Base-by-base conservation (phyloP, 768 basidiomycete genomes). In the Cystofilobasidium macerans region DNA sequence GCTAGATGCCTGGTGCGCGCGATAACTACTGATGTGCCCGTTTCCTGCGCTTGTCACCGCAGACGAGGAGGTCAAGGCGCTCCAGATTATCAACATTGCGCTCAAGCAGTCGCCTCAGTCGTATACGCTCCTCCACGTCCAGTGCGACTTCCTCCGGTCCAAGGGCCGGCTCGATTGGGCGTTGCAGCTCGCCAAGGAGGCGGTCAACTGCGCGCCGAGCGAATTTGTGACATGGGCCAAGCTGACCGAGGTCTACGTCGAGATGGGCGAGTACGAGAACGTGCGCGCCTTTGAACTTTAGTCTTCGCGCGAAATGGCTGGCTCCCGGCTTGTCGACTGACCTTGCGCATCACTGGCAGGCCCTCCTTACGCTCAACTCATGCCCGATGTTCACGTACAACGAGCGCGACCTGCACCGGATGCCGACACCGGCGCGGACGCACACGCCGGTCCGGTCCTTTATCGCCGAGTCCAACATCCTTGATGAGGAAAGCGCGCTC, bases 361-460 rank as follows among this genome's bases (percentile, higher is more conserved):
- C 92, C 0, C 79, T 98, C 18, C 80, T 97, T 47, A 95, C 94
- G 0, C 83, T 97, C 57, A 97, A 97, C 74, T 97, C 93, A n/a
- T 97, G 95, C 78, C 93, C 94, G 2, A 98, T 99, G 95, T 99
- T 99, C 78, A 98, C 95, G 11, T 98, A 88, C 78, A 95, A 95
- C 73, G 94, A 95, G 51, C 85, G 93, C 26, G 95, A 99, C 75
- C 80, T 86, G 3, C 95, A 99, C 74, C 83, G 92, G 4, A 84
- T 82, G 74, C 83, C 97, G 13, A 80, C 86, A 1, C 85, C 92
- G 22, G 79, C 86, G 1, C 84, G 85, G 67, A 82, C 92, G 8
- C 89, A 93, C 75, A 80, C 95, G 0, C 95, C 95, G 0, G 83
- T 88, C 74, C 87, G 86, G 69, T 82, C 85, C 62, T 83, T 86